These are phyloP conservation scores for Drechslerella dactyloides DNA, from an alignment of 2,329 filamentous ascomycete genomes.

Conservation along the genomic window DNA sequence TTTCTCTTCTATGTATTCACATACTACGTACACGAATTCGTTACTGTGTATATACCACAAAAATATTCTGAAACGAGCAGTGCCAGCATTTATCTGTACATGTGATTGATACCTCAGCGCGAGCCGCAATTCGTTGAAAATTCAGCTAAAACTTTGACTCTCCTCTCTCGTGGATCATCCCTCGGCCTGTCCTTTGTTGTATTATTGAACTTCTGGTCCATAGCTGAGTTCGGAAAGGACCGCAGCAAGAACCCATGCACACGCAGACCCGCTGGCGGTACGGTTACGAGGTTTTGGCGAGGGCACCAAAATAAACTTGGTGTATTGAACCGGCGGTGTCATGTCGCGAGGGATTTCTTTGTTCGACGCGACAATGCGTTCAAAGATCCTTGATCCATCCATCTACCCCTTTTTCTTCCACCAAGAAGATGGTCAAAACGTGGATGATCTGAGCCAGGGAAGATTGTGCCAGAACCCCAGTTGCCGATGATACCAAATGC, in stretches of 20 bases:
- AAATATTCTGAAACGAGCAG: too few species aligned
- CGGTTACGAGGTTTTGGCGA: slow-evolving; percentile 24
- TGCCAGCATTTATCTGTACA: too few species aligned
- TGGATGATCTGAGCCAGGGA: slow-evolving; percentile 39
- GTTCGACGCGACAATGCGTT: not conserved
- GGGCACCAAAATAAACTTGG: not conserved
- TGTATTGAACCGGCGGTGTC: slow-evolving; percentile 5
- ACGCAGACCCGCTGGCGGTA: slow-evolving; percentile 6
- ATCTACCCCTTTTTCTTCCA: not conserved
- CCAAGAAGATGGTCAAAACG: slow-evolving; percentile 23
- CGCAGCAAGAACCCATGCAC: not conserved
- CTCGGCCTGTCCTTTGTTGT: not conserved
- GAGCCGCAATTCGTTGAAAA: too few species aligned
- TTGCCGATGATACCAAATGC: not conserved
- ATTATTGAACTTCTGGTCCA: not conserved
- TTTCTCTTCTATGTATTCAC: too few species aligned
- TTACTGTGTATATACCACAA: too few species aligned
- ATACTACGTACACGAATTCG: too few species aligned
- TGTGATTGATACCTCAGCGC: too few species aligned
- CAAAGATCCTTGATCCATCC: not conserved
- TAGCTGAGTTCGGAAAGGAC: not conserved
- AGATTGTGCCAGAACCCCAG: not conserved
- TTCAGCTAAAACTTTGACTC: too few species aligned
- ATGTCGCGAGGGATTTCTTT: not conserved
- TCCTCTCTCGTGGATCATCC: not conserved